Evolutionary conservation across 768 basidiomycete species (phyloP).

Genomic region (Tricholoma terreum): DNA sequence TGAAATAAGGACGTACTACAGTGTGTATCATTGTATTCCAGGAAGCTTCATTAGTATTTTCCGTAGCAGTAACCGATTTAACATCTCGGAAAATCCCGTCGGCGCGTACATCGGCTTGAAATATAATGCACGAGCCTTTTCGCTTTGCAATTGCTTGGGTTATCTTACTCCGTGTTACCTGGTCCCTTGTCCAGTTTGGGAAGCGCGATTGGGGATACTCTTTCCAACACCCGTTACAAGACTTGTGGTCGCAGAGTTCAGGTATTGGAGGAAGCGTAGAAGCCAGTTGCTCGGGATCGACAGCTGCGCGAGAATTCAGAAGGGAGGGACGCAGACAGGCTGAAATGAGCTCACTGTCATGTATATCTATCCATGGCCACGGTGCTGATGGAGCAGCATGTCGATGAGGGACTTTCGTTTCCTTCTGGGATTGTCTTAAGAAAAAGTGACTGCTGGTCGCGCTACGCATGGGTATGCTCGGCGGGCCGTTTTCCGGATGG

Average conservation of each 20-base stretch:
- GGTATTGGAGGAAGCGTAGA: constrained; percentile 34
- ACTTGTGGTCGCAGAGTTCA: constrained; percentile 31
- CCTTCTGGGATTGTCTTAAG: background rate
- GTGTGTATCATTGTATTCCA: constrained; percentile 36
- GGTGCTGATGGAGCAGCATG: constrained; percentile 46
- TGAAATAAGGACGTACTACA: constrained; percentile 28
- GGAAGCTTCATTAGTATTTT: constrained; percentile 25
- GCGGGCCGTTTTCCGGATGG: background rate
- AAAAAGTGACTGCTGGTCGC: background rate
- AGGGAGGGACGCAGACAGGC: too few species aligned
- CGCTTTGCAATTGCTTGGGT: constrained; percentile 26
- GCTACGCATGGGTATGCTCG: background rate
- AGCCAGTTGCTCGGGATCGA: constrained; percentile 33
- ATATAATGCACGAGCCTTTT: constrained; percentile 25
- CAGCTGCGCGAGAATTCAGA: constrained; percentile 21
- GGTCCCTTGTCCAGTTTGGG: constrained; percentile 55
- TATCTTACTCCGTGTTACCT: constrained; percentile 41
- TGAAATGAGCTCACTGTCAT: constrained; percentile 27
- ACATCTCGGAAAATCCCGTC: constrained; percentile 36
- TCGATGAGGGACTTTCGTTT: constrained; percentile 30
- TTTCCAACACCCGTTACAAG: constrained; percentile 38
- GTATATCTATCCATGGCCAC: constrained; percentile 46
- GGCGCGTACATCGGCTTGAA: constrained; percentile 40
- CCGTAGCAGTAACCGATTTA: constrained; percentile 17
- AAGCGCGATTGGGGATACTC: constrained; percentile 46